Conservation (phyloP, 2,329 filamentous ascomycete genomes). For the Berkeleyomyces rouxiae region DNA sequence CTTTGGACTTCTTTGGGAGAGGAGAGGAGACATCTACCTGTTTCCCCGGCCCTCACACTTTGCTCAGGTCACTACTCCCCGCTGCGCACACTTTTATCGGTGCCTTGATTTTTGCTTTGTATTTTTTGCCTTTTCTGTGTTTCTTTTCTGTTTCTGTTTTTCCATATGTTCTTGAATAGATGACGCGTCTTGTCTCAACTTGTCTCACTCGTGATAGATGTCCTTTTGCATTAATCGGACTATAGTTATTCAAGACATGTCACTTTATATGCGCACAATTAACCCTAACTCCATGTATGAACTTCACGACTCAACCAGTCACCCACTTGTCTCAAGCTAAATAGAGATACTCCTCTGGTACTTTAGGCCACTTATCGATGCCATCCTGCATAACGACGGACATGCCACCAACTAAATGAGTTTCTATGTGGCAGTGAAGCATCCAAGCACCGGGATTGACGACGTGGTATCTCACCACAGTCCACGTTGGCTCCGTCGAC, state of each 20-base stretch:
- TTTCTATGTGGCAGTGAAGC: conserved; percentile 39
- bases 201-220: not conserved
- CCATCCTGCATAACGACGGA: conserved; percentile 33
- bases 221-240: not conserved
- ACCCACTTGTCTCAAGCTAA: not conserved
- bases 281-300: not conserved
- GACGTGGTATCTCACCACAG: conserved; percentile 35
- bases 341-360: conserved; percentile 24
- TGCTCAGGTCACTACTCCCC: not conserved
- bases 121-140: conserved; percentile 2
- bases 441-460: conserved; percentile 37
- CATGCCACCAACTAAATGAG: conserved; percentile 39
- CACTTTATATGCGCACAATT: not conserved
- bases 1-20: no score
- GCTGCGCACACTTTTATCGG: not conserved
- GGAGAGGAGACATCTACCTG: no score
- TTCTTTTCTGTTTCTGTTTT: not conserved
- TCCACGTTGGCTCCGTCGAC: conserved; percentile 22
- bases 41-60: no score
- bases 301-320: not conserved
- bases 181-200: not conserved
- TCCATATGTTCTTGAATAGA: conserved; percentile 2
- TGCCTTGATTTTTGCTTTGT: conserved; percentile 10
- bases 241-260: not conserved
- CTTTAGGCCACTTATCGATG: conserved; percentile 26